A percentile compares a stretch with the other conserved stretches of the same genome.
phyloP scores from a whole-genome alignment of 2,329 filamentous ascomycete species.

The Ciborinia camelliae region DNA sequence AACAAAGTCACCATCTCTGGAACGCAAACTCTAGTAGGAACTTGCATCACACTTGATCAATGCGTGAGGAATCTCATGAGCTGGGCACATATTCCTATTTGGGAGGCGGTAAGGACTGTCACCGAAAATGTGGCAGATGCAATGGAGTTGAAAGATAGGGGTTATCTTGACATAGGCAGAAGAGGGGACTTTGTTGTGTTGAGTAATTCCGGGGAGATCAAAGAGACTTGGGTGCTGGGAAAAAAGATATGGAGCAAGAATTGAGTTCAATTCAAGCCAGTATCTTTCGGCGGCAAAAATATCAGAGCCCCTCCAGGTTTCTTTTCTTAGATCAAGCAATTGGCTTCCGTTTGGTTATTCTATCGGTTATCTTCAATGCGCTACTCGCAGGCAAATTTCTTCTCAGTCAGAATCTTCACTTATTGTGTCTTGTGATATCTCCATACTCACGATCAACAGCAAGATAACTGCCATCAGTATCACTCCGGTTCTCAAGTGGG shows the following conservation, averaged over 20 bases:
- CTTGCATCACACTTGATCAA: constrained; percentile 49
- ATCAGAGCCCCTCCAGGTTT: too few species aligned
- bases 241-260: constrained; percentile 21
- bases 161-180: constrained; percentile 28
- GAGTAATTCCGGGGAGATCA: constrained; percentile 25
- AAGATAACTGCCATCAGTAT: too few species aligned
- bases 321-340: background rate
- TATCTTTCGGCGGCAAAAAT: background rate
- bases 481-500: too few species aligned
- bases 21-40: constrained; percentile 52
- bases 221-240: constrained; percentile 33
- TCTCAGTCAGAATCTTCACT: background rate
- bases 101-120: constrained; percentile 33
- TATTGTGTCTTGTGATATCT: too few species aligned
- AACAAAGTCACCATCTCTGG: constrained; percentile 49
- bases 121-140: constrained; percentile 35
- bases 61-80: constrained; percentile 44
- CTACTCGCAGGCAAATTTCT: background rate
- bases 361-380: too few species aligned
- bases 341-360: background rate
- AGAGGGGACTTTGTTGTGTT: constrained; percentile 35
- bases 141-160: constrained; percentile 30
- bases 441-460: too few species aligned
- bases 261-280: background rate
- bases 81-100: constrained; percentile 30